These are phyloP conservation scores for Saccharomycopsis amapae DNA, from an alignment of 805 yeast genomes.

Conservation along the genomic window DNA sequence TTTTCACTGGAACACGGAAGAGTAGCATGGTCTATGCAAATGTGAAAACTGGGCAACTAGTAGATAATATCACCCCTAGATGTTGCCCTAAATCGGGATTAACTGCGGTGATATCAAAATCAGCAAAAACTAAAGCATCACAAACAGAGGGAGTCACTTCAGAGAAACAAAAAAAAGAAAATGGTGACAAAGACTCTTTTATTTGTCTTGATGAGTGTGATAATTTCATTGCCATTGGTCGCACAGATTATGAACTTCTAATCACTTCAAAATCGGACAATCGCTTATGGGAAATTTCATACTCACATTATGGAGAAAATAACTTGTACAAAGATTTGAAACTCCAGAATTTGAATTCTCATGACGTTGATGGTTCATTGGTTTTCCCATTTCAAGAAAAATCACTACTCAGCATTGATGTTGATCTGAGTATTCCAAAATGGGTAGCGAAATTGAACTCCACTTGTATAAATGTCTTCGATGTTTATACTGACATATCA, in stretches of 20 bases:
- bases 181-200: slow-evolving; percentile 17
- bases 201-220: slow-evolving; percentile 24
- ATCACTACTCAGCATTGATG: slow-evolving; percentile 68
- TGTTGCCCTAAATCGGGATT: slow-evolving; percentile 22
- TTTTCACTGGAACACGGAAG: slow-evolving; percentile 78
- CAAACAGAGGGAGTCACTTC: no score
- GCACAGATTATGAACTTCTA: slow-evolving; percentile 60
- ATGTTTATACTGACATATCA: slow-evolving; percentile 39
- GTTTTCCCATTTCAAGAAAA: slow-evolving; percentile 81
- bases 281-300: slow-evolving; percentile 72
- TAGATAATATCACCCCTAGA: slow-evolving; percentile 24
- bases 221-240: slow-evolving; percentile 53
- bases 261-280: slow-evolving; percentile 65
- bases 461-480: slow-evolving; percentile 72
- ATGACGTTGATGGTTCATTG: slow-evolving; percentile 64
- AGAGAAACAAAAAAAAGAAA: no score
- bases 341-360: slow-evolving; percentile 38
- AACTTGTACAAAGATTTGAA: slow-evolving; percentile 51
- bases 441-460: slow-evolving; percentile 76
- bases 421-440: slow-evolving; percentile 57
- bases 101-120: slow-evolving; percentile 5
- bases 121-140: no score
- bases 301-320: slow-evolving; percentile 89
- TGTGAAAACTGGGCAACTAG: slow-evolving; percentile 63
- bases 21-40: slow-evolving; percentile 73